Base-by-base conservation (phyloP, 805 yeast genomes). In the Candida takata region DNA sequence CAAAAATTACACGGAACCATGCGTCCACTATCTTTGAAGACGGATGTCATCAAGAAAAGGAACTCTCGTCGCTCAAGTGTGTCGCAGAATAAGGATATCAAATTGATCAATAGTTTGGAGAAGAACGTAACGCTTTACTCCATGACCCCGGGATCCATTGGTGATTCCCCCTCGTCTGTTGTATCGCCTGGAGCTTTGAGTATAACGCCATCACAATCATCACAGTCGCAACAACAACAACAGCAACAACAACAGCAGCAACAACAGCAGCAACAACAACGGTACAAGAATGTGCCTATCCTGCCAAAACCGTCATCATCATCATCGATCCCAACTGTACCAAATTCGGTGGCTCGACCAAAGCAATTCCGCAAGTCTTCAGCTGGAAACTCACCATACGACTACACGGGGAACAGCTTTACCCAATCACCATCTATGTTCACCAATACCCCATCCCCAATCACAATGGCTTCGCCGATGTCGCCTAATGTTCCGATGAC, bases 1-100 rank as follows among this genome's bases (percentile, higher is more conserved):
- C 69, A 83, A 49, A 90, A 90, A 57, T 65, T 88, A 15, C 97
- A 90, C 52, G 97, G 97, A 8, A 90, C 85, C 4, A 92, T 84
- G 41, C 65, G 97, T 38, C 97, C 97, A 1, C 66, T 88, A 34
- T 79, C 92, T 14, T 67, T 87, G 50, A 87, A 88, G 54, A 85
- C 96, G 0, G 96, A 88, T 56, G 88, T 86, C 3, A 88, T 90
- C 43, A 87, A 87, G 60, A 84, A 86, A 58, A 70, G 97, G 44
- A 58, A 57, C 33, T 52, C 60, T 13, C 55, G 58, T 40, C 49
- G 55, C 25, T 45, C 52, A 21, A 43, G 45, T 12, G 46, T 44
- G 28, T 42, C 38, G 26, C 44, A 33, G 17, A 33, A 16, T 6
- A 43, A 40, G 24, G 45, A 40, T 21, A 16, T 35, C 15, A 51